phyloP scores from a whole-genome alignment of 2,329 filamentous ascomycete genomes.

The Rhytidhysteron rufulum region DNA sequence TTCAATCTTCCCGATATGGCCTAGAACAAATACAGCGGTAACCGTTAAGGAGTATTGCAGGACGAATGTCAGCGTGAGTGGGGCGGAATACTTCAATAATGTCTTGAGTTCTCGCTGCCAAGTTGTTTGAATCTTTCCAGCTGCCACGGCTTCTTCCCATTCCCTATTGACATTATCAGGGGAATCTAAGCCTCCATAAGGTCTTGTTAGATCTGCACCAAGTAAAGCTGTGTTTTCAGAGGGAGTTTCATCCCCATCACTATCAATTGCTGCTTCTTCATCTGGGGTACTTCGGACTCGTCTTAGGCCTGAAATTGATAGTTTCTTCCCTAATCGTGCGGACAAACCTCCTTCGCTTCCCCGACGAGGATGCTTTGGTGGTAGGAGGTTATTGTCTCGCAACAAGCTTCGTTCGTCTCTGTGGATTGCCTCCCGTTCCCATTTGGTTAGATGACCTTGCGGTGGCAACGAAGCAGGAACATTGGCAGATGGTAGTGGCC shows the following conservation, averaged over 20 bases:
- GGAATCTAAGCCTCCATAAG: conserved; percentile 46
- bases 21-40: conserved; percentile 47
- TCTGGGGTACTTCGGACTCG: conserved; percentile 26
- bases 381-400: conserved; percentile 57
- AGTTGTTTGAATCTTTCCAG: conserved; percentile 79
- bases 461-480: conserved; percentile 54
- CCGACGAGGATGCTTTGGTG: conserved; percentile 47
- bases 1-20: conserved; percentile 47
- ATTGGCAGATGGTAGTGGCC: conserved; percentile 66
- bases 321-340: conserved; percentile 20
- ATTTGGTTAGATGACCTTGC: conserved; percentile 46
- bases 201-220: conserved; percentile 32
- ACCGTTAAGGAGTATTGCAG: conserved; percentile 48
- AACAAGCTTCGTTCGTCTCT: conserved; percentile 57
- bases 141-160: conserved; percentile 68
- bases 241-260: conserved; percentile 6
- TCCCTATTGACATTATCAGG: conserved; percentile 42
- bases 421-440: conserved; percentile 51
- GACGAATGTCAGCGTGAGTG: conserved; percentile 46
- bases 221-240: conserved; percentile 50
- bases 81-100: conserved; percentile 52
- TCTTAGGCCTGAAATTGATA: conserved; percentile 27
- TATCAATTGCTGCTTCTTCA: conserved; percentile 23
- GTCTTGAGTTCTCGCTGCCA: conserved; percentile 89
- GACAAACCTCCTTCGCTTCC: conserved; percentile 24